A percentile compares a stretch with the other conserved stretches of the same genome.
Evolutionary conservation across 257 asterid species (phyloP).

Genomic region (Coffea canephora): DNA sequence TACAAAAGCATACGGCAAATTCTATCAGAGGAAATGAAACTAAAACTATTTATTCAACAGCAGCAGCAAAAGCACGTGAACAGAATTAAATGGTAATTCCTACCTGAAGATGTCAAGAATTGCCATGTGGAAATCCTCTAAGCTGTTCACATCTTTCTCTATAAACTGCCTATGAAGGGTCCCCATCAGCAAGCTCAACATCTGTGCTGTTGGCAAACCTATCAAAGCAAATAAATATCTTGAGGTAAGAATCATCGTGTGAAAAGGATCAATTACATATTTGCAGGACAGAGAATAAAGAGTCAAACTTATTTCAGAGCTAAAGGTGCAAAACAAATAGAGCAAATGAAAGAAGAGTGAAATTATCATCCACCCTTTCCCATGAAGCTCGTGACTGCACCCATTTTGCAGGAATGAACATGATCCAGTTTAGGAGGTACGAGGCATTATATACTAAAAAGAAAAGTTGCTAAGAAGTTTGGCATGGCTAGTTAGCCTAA

Average conservation of each 20-base stretch:
- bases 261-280: neutral
- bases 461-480: constrained; percentile 14
- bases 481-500: constrained; percentile 42
- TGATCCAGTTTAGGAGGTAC: neutral
- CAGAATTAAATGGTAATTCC: neutral
- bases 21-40: neutral
- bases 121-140: constrained; percentile 58
- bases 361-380: constrained; percentile 53
- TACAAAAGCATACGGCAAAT: neutral
- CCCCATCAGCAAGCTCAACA: constrained; percentile 59
- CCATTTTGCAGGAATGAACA: constrained; percentile 43
- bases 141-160: constrained; percentile 43
- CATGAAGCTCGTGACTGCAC: constrained; percentile 64
- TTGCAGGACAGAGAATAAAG: neutral
- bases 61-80: no score
- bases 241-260: neutral
- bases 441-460: constrained; percentile 16
- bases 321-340: neutral
- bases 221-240: neutral
- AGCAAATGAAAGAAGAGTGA: neutral
- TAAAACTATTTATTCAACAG: neutral
- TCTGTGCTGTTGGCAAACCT: constrained; percentile 69
- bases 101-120: constrained; percentile 76
- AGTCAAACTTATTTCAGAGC: neutral
- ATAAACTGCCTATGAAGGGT: constrained; percentile 61